A percentile compares a stretch with the other conserved stretches of the same genome.
Evolutionary conservation across 192 early-diverging fungal genomes (phyloP).

Genomic region (Fimicolochytrium jonesii): DNA sequence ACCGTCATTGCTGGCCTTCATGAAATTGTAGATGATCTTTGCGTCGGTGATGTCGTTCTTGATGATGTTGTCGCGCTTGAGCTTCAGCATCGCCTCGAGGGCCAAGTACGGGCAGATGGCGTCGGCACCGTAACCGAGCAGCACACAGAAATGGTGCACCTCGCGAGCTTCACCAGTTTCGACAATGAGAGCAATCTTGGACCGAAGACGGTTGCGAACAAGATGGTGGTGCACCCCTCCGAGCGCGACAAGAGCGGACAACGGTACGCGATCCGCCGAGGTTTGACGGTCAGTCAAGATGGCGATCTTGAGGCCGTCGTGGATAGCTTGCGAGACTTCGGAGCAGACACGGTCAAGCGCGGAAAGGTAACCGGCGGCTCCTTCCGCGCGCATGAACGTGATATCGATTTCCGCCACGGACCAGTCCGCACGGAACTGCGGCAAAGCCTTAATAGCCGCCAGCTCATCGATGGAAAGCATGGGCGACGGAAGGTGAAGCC

Average conservation of each 20-base stretch:
- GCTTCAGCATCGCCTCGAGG: slow-evolving; percentile 83
- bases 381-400: slow-evolving; percentile 72
- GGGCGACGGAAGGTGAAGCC: slow-evolving; percentile 79
- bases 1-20: slow-evolving; percentile 86
- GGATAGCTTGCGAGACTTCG: slow-evolving; percentile 78
- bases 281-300: slow-evolving; percentile 76
- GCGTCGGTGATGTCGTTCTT: slow-evolving; percentile 54
- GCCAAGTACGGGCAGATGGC: slow-evolving; percentile 92
- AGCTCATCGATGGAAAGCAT: slow-evolving; percentile 82
- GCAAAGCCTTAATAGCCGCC: slow-evolving; percentile 70
- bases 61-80: slow-evolving; percentile 78
- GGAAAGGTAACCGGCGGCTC: slow-evolving; percentile 68
- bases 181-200: slow-evolving; percentile 79
- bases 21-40: slow-evolving; percentile 76
- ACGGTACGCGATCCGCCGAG: slow-evolving; percentile 62
- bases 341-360: slow-evolving; percentile 85
- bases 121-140: slow-evolving; percentile 94
- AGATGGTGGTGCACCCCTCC: slow-evolving; percentile 94
- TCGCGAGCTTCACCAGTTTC: slow-evolving; percentile 95
- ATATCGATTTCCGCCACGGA: slow-evolving; percentile 77
- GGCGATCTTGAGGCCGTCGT: slow-evolving; percentile 73
- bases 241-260: slow-evolving; percentile 81
- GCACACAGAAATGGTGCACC: slow-evolving; percentile 92
- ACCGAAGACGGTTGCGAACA: slow-evolving; percentile 81
- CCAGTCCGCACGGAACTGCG: slow-evolving; percentile 67